Conservation (phyloP, 1,284 basidiomycete genomes). For the Rhodotorula sp. region DNA sequence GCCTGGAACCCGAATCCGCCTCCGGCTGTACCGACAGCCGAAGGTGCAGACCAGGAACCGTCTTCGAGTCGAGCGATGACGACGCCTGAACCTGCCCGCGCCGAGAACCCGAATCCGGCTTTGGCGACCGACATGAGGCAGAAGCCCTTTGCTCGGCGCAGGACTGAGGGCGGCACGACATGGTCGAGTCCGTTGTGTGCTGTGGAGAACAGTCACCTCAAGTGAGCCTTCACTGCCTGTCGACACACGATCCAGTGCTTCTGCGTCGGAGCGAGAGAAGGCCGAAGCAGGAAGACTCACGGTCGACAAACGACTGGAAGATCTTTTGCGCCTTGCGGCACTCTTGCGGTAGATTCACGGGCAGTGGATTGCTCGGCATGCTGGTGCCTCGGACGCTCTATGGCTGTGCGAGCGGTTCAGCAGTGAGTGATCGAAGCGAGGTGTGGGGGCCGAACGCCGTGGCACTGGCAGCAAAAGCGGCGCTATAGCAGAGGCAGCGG, state of each 20-base stretch:
- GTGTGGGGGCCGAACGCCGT: neutral
- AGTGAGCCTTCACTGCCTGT: neutral
- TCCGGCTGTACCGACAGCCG: slow-evolving; percentile 85
- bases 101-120: slow-evolving; percentile 59
- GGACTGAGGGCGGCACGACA: slow-evolving; percentile 57
- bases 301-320: slow-evolving; percentile 30
- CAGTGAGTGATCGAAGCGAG: neutral
- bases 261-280: neutral
- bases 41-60: slow-evolving; percentile 93
- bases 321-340: slow-evolving; percentile 58
- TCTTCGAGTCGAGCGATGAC: slow-evolving; percentile 83
- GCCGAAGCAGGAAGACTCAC: slow-evolving; percentile 11
- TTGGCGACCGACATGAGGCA: slow-evolving; percentile 46
- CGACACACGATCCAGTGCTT: slow-evolving; percentile 21
- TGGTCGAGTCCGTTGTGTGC: slow-evolving; percentile 37
- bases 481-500: neutral
- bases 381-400: neutral
- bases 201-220: neutral
- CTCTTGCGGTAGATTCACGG: slow-evolving; percentile 54
- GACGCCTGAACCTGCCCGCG: slow-evolving; percentile 77
- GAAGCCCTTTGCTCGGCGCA: slow-evolving; percentile 64
- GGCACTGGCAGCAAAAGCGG: too few species aligned
- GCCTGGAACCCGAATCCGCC: slow-evolving; percentile 74
- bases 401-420: neutral
- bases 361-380: slow-evolving; percentile 45